A percentile compares a stretch with the other conserved stretches of the same genome.
Conservation (phyloP, 768 basidiomycete species). For the Tremella mesenterica region DNA sequence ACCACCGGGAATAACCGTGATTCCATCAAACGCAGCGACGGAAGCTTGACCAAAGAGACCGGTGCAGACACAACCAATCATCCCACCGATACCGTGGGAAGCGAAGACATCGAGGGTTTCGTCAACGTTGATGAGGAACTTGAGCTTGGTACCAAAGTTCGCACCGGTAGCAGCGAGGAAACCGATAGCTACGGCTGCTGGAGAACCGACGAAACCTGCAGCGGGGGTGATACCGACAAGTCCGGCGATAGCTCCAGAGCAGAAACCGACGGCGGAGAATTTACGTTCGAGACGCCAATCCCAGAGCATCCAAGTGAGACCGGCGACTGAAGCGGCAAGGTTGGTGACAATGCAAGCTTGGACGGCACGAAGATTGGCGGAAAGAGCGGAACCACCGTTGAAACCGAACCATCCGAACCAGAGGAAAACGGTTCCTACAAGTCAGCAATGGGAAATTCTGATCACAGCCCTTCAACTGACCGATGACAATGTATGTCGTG, state of each 20-base stretch:
- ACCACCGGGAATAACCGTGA: constrained; percentile 48
- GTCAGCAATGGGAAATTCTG: no score
- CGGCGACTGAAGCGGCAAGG: constrained; percentile 67
- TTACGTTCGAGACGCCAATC: constrained; percentile 72
- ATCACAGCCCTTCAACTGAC: no score
- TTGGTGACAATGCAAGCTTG: constrained; percentile 83
- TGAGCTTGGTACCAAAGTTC: constrained; percentile 77
- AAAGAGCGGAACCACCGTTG: constrained; percentile 78
- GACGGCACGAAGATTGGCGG: constrained; percentile 73
- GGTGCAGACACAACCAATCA: constrained; percentile 52
- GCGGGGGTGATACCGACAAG: constrained; percentile 80
- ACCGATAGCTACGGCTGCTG: constrained; percentile 60
- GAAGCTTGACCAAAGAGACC: constrained; percentile 63
- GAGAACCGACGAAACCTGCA: constrained; percentile 65
- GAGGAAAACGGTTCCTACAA: constrained; percentile 70
- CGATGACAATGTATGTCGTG: constrained; percentile 70
- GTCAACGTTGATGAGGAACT: constrained; percentile 59
- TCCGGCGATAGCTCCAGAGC: constrained; percentile 80
- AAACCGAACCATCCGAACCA: constrained; percentile 83
- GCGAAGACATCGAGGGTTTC: constrained; percentile 89
- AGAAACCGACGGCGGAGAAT: constrained; percentile 85
- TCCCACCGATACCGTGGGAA: constrained; percentile 77
- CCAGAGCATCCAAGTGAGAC: constrained; percentile 65
- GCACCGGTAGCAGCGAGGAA: constrained; percentile 61
- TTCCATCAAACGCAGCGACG: constrained; percentile 62